These are phyloP conservation scores for Kwoniella botswanensis DNA, from an alignment of 768 basidiomycete species.

Conservation along the genomic window DNA sequence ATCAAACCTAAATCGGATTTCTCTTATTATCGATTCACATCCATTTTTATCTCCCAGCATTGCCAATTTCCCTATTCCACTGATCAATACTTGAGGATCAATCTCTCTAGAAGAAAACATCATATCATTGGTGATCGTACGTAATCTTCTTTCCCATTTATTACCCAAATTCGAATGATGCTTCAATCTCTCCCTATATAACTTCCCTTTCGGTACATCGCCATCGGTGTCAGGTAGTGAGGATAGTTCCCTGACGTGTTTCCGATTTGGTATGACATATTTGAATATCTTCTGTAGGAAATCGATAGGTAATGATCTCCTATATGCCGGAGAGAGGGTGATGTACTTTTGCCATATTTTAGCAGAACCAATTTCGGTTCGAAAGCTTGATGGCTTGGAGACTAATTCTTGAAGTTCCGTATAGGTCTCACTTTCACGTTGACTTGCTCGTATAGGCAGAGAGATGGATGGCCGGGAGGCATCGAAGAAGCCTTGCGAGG, in stretches of 20 bases:
- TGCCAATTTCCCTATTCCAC: slow-evolving; percentile 15
- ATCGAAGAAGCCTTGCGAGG: slow-evolving; percentile 3
- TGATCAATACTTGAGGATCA: slow-evolving; percentile 18
- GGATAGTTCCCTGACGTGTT: not conserved
- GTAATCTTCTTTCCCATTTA: slow-evolving; percentile 28
- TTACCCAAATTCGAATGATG: slow-evolving; percentile 9
- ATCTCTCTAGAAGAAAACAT: slow-evolving; percentile 11
- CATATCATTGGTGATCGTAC: slow-evolving; percentile 23
- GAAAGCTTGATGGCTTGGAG: not conserved
- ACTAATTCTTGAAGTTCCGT: slow-evolving; percentile 2
- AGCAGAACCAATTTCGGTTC: slow-evolving; percentile 11
- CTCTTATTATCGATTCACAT: slow-evolving; percentile 27
- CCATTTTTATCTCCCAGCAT: slow-evolving; percentile 19
- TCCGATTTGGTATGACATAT: slow-evolving; percentile 21
- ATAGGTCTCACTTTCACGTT: slow-evolving; percentile 1
- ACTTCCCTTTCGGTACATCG: slow-evolving; percentile 1
- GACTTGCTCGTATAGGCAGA: not conserved
- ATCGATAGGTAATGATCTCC: slow-evolving; percentile 13
- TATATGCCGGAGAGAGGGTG: slow-evolving; percentile 12
- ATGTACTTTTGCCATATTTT: slow-evolving; percentile 21
- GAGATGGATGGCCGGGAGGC: not conserved
- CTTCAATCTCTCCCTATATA: slow-evolving; percentile 3
- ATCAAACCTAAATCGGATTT: slow-evolving; percentile 21
- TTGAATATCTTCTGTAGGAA: slow-evolving; percentile 23
- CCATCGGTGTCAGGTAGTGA: not conserved